These are phyloP conservation scores for Scedosporium aurantiacum DNA, from an alignment of 2,329 filamentous ascomycete species.

Conservation along the genomic window DNA sequence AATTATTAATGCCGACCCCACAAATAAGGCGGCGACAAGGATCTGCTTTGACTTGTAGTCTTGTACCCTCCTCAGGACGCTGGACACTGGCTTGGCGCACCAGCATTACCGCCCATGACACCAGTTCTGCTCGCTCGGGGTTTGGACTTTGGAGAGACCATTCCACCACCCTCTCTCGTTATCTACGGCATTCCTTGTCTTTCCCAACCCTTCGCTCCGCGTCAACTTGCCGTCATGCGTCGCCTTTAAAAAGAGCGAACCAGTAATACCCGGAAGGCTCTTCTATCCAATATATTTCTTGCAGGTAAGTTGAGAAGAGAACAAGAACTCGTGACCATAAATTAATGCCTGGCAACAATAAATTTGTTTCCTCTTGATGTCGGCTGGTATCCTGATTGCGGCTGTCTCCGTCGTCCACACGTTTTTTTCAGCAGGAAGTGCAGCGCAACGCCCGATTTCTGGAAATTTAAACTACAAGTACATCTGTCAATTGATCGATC, in stretches of 20 bases:
- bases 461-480: too few species aligned
- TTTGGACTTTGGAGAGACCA: background rate
- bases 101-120: background rate
- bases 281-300: too few species aligned
- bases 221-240: background rate
- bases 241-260: background rate
- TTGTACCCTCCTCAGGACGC: background rate
- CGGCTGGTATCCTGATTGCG: too few species aligned
- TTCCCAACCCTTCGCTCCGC: background rate
- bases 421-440: too few species aligned
- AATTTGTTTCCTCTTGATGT: too few species aligned
- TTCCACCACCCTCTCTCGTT: background rate
- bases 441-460: too few species aligned
- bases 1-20: constrained; percentile 5
- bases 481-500: background rate
- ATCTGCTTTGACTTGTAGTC: background rate
- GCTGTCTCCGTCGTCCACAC: too few species aligned
- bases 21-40: constrained; percentile 2
- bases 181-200: background rate
- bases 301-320: too few species aligned
- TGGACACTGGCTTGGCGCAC: too few species aligned
- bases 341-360: too few species aligned
- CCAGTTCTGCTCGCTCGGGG: background rate
- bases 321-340: too few species aligned
- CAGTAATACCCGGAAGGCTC: too few species aligned